Conservation (phyloP, 345 rosid genomes). For the Eucalyptus sideroxylon region DNA sequence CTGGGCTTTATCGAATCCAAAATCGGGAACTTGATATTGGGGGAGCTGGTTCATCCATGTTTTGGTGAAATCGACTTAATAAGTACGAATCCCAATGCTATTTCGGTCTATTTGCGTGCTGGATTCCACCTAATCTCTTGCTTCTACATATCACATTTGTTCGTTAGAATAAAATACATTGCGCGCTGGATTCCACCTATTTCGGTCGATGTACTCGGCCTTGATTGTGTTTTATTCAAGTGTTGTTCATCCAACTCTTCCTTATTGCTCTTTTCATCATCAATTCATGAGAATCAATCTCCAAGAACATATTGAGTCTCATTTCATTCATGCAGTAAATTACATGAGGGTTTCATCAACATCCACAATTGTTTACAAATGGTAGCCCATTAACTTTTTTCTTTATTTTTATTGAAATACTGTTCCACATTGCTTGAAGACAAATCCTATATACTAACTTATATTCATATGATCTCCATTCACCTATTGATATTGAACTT, state of each 20-base stretch:
- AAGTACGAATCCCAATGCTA: background rate
- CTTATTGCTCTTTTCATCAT: background rate
- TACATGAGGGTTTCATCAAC: background rate
- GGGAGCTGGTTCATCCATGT: background rate
- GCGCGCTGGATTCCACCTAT: too few species aligned
- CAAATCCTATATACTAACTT: background rate
- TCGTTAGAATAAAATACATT: background rate
- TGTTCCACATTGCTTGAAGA: too few species aligned
- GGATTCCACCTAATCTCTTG: background rate
- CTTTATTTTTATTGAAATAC: fast-evolving
- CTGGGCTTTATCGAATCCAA: background rate
- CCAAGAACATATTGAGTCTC: too few species aligned
- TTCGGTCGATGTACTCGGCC: too few species aligned
- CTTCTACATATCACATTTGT: background rate
- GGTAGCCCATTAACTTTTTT: too few species aligned
- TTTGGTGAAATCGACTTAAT: background rate
- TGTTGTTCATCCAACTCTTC: background rate
- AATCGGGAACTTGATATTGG: background rate
- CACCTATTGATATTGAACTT: fast-evolving
- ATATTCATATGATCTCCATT: background rate
- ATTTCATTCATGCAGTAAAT: background rate
- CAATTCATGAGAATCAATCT: background rate
- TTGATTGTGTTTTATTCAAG: background rate
- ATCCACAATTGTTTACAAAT: background rate
- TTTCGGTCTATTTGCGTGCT: background rate